Conservation (phyloP, 371 early-diverging fungal species). For the Apophysomyces variabilis region DNA sequence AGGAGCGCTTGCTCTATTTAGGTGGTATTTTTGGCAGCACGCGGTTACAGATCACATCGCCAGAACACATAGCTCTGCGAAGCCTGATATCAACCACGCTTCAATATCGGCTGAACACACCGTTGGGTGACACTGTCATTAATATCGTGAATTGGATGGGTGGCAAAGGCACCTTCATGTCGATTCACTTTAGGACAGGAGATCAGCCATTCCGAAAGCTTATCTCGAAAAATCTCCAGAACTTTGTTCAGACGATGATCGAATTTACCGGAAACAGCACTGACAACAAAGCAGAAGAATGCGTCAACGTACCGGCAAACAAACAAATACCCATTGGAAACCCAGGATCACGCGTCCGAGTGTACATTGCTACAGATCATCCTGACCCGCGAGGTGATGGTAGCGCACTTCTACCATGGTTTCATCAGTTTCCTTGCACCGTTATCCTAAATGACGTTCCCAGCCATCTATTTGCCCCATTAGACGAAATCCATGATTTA, state of each 20-base stretch:
- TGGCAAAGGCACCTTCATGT: conserved; percentile 30
- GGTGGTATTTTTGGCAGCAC: conserved; percentile 48
- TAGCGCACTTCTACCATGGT: conserved; percentile 36
- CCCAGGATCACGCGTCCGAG: conserved; percentile 13
- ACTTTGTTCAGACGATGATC: conserved; percentile 28
- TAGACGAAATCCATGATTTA: conserved; percentile 31
- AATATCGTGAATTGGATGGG: conserved; percentile 39
- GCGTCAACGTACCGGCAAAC: conserved; percentile 4
- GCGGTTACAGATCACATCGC: conserved; percentile 30
- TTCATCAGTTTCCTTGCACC: conserved; percentile 42
- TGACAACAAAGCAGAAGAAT: not conserved
- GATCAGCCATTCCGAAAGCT: conserved; percentile 37
- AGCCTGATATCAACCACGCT: conserved; percentile 26
- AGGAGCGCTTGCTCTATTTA: conserved; percentile 39
- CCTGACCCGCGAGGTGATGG: conserved; percentile 28
- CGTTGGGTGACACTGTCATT: conserved; percentile 36
- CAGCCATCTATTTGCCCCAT: conserved; percentile 25
- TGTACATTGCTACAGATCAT: conserved; percentile 50
- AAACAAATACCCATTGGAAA: not conserved
- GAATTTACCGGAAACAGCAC: not conserved
- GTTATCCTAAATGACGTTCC: conserved; percentile 40
- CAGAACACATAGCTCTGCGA: conserved; percentile 30
- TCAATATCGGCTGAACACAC: conserved; percentile 40
- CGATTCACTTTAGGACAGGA: conserved; percentile 47
- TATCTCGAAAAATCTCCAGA: conserved; percentile 23